phyloP scores from a whole-genome alignment of 2,329 filamentous ascomycete genomes.

The Pleurostoma richardsiae region DNA sequence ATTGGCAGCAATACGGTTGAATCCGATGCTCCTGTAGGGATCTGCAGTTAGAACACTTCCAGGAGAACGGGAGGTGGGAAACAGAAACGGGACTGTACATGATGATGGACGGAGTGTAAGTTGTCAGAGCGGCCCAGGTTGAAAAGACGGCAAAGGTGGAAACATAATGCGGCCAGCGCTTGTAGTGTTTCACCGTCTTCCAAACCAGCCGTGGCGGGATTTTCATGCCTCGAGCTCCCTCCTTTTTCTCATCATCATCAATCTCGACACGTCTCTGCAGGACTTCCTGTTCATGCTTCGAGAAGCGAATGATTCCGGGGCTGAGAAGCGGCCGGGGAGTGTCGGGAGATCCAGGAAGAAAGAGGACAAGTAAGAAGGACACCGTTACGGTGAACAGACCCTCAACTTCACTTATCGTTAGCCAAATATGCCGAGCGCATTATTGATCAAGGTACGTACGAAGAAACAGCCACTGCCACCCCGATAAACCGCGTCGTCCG shows the following conservation, averaged over 20 bases:
- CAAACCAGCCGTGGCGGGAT: conserved; percentile 33
- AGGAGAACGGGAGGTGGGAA: neutral
- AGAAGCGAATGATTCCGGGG: conserved; percentile 30
- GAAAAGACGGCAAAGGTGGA: conserved; percentile 45
- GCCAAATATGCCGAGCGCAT: too few relatives aligned
- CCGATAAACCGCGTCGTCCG: conserved; percentile 30
- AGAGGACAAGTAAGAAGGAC: conserved; percentile 29
- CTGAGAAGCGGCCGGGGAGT: conserved; percentile 30
- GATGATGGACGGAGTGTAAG: conserved; percentile 43
- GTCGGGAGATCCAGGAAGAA: conserved; percentile 37
- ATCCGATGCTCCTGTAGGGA: conserved; percentile 33
- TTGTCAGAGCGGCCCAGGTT: conserved; percentile 46
- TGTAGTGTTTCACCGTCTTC: conserved; percentile 36
- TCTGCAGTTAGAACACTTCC: neutral
- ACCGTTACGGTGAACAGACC: conserved; percentile 36
- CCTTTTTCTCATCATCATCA: conserved; percentile 23
- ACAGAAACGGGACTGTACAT: conserved; percentile 16
- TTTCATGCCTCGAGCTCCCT: conserved; percentile 24
- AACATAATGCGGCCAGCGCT: conserved; percentile 42
- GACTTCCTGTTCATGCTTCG: conserved; percentile 21
- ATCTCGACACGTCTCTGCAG: conserved; percentile 26
- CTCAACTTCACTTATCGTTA: conserved; percentile 26
- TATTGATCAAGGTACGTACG: conserved; percentile 19
- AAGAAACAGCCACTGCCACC: conserved; percentile 48
- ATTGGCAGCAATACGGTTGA: conserved; percentile 38